Conservation (phyloP, 306 rosid genomes). For the peach (Prunus persica) region DNA sequence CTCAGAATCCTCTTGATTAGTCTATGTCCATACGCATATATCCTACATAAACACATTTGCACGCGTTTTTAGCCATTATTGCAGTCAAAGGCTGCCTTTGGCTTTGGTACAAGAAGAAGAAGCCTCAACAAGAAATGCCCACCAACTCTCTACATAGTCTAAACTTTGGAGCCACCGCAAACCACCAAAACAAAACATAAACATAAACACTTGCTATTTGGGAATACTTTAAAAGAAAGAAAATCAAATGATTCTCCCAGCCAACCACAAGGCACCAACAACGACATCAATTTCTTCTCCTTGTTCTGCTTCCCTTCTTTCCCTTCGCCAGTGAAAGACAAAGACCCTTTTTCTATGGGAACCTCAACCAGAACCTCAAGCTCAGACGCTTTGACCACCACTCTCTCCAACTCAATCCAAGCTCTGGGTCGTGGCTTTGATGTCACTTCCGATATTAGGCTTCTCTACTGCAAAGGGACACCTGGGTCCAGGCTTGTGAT, state of each 20-base stretch:
- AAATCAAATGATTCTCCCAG: conserved; percentile 23
- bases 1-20: conserved; percentile 15
- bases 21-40: background rate
- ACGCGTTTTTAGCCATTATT: conserved; percentile 54
- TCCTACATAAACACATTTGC: background rate
- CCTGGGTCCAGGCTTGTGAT: conserved; percentile 82
- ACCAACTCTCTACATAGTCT: conserved; percentile 28
- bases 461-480: conserved; percentile 89
- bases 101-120: conserved; percentile 27
- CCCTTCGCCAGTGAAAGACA: conserved; percentile 21
- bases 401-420: conserved; percentile 74
- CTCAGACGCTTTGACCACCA: conserved; percentile 63
- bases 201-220: background rate
- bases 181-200: background rate
- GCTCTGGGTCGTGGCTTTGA: conserved; percentile 96
- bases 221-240: background rate
- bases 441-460: conserved; percentile 92
- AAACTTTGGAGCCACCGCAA: conserved; percentile 17
- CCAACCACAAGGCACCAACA: background rate
- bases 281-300: background rate
- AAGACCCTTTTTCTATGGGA: conserved; percentile 31
- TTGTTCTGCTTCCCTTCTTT: background rate
- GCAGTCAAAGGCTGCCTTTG: conserved; percentile 49
- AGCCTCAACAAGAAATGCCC: conserved; percentile 17
- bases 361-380: conserved; percentile 25